A percentile compares a stretch with the other conserved stretches of the same genome.
phyloP scores from a whole-genome alignment of 1,284 basidiomycete genomes.

The Rugosomyces carneus region DNA sequence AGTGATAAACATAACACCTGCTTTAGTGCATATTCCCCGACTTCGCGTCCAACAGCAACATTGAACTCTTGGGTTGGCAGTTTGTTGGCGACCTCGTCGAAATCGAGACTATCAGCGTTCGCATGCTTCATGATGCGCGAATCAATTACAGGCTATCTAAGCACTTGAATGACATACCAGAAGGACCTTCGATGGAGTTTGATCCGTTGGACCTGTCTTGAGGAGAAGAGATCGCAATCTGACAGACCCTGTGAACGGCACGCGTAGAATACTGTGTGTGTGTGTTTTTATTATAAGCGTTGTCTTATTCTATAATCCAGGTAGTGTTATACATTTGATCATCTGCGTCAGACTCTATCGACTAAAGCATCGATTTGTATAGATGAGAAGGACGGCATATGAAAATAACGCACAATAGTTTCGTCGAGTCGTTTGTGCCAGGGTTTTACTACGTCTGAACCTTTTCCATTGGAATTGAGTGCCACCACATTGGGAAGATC shows the following conservation, averaged over 20 bases:
- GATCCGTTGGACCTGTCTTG: slow-evolving; percentile 66
- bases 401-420: slow-evolving; percentile 37
- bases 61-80: slow-evolving; percentile 64
- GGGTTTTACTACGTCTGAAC: slow-evolving; percentile 62
- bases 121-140: slow-evolving; percentile 44
- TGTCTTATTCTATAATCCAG: slow-evolving; percentile 1
- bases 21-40: slow-evolving; percentile 74
- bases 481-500: slow-evolving; percentile 69
- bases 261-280: slow-evolving; percentile 62
- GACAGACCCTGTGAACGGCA: slow-evolving; percentile 78
- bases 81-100: slow-evolving; percentile 58
- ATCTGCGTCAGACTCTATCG: slow-evolving; percentile 74
- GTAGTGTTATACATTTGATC: slow-evolving; percentile 60
- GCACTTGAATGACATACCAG: slow-evolving; percentile 39
- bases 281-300: slow-evolving; percentile 3
- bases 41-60: slow-evolving; percentile 59
- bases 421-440: slow-evolving; percentile 70
- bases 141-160: neutral
- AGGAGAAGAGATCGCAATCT: slow-evolving; percentile 68
- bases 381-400: neutral
- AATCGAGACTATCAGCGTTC: slow-evolving; percentile 69
- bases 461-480: slow-evolving; percentile 51
- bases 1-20: slow-evolving; percentile 22
- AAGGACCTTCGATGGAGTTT: slow-evolving; percentile 61
- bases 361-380: slow-evolving; percentile 34